A percentile compares a stretch with the other conserved stretches of the same genome.
phyloP scores from a whole-genome alignment of 768 basidiomycete species.

The Megacollybia marginata region DNA sequence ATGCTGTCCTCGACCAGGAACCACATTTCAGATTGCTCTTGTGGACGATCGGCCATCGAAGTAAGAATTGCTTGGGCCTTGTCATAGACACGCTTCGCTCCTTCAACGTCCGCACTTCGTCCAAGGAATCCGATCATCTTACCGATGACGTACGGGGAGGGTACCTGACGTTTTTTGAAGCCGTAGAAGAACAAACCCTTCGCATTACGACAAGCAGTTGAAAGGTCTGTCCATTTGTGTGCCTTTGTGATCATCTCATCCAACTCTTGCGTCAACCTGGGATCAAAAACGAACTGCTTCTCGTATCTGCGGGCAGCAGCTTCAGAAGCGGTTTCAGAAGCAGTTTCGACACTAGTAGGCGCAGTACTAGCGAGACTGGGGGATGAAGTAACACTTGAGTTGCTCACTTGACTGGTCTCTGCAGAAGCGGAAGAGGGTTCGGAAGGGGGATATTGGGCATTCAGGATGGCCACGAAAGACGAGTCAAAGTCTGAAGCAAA shows the following conservation, averaged over 20 bases:
- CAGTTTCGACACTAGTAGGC: not conserved
- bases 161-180: constrained; percentile 36
- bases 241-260: not conserved
- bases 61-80: constrained; percentile 57
- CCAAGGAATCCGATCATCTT: constrained; percentile 65
- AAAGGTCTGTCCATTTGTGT: not conserved
- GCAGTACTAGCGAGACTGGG: not conserved
- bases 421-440: not conserved
- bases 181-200: constrained; percentile 13
- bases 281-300: not conserved
- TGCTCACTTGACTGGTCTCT: not conserved
- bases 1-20: constrained; percentile 79
- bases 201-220: not conserved
- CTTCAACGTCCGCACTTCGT: constrained; percentile 49
- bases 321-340: not conserved
- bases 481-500: not conserved
- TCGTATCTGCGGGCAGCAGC: not conserved
- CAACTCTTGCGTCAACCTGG: not conserved
- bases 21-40: constrained; percentile 57
- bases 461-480: not conserved
- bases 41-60: constrained; percentile 32
- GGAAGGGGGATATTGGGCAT: not conserved
- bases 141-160: constrained; percentile 45
- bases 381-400: not conserved
- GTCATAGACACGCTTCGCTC: constrained; percentile 60